Base-by-base conservation (phyloP, 305 asterid genomes). In the Striga hermonthica region DNA sequence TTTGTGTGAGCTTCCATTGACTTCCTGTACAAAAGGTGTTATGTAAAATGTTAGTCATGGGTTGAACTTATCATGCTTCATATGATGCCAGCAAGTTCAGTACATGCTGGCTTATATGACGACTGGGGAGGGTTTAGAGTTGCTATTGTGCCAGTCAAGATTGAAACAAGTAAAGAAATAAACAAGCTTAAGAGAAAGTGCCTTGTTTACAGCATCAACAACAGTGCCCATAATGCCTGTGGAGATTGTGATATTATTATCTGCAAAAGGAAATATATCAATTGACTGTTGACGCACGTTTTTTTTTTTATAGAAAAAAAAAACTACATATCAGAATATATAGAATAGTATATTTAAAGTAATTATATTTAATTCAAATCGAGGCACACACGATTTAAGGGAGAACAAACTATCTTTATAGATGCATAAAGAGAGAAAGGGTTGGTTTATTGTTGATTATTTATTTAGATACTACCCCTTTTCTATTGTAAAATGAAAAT, bases 191-290 rank as follows among this genome's bases (percentile, higher is more conserved):
- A 55, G 58, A 65, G 41, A 69, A 72, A 50, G 38, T 66, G 86
- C 96, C 92, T 80, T 67, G 78, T 73, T 79, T 67, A 75, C 76
- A 66, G 84, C 75, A 60, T 79, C 90, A 64, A 79, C 69, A 41
- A 75, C 86, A 69, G 84, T 83, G 73, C 93, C 97, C 97, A 90
- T 90, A 74, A 68, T 66, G 64, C 66, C 72, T 56, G 56, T 31
- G 64, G 59, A 70, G 61, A 59, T 70, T 35, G 45, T 35, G 52
- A 45, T 14, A 36, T 59, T 54, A 66, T 64, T 78, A 57, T 52
- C 89, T 82, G 84, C 82, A 76, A 11, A 59, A 9, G 39, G 14
- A 74, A 61, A 62, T 22, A 22, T 22, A 22, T 22, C 31, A 22
- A 0, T 0, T 22, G 31, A 22, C 31, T 22, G 31, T 22, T 22